Base-by-base conservation (phyloP, 495 filamentous ascomycete species). In the Trichoderma parareesei region DNA sequence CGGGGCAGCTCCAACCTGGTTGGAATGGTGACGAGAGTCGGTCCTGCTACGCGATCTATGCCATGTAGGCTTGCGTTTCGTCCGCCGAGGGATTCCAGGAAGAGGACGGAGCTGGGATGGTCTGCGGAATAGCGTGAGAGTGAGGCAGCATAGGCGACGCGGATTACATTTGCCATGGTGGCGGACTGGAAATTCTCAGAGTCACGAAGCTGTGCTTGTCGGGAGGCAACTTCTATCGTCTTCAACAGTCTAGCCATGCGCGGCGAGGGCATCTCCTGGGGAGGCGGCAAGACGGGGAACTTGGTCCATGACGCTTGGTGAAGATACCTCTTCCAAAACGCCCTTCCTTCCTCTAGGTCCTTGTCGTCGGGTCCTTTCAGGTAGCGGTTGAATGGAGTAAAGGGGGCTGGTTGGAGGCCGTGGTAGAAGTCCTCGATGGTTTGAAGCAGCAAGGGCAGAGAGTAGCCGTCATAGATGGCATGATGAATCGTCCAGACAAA, bases 401-500 rank as follows among this genome's bases (percentile, higher is more conserved):
- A 49, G 9, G 46, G 46, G 5, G 20, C 46, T 49, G 18, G 46
- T 18, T 49, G 7, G 18, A 27, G 46, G 16, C 46, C 46, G 18
- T 49, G 18, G 46, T 49, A 49, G 16, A 49, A 49, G 5, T 49
- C n/a, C 5, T 18, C n/a, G 8, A 49, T 7, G 6, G 46, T 18
- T 20, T 49, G 46, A 49, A 49, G 46, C 7, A 49, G 46, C 46
- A 49, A 27, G 9, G 57, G 57, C 33, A 60, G 14, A 20, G 57
- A 60, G 35, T 41, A 60, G 1, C 35, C 57, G 16, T 60, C 65
- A 11, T 61, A 14, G 1, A 38, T 64, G 60, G 65, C 42, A 3
- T 69, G 61, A 38, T 71, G 62, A 10, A 76, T 67, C 2, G 72
- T 63, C 33, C 67, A 73, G 14, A 67, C 38, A 16, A 71, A 66